Evolutionary conservation across 2,329 filamentous ascomycete genomes (phyloP), one percentile per base, ranked within the genome.

Genomic region (Paecilomyces sp.): DNA sequence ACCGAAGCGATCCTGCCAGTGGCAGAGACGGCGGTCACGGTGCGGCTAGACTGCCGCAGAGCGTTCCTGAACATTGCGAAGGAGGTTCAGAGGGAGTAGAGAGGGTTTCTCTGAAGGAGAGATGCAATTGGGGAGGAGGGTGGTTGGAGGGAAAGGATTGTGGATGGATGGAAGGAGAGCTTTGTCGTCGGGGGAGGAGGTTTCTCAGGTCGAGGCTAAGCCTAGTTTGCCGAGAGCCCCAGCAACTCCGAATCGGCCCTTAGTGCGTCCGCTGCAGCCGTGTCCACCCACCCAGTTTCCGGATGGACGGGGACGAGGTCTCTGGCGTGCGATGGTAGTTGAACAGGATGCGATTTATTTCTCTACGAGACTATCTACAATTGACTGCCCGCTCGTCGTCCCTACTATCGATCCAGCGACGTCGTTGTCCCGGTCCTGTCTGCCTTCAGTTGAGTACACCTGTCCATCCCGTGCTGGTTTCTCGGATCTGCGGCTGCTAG

Each of bases 61-160:
- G 93, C 92, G 88, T 90, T 96, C 84, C 93, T 91, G 87, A 97
- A 96, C 93, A 97, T 97, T 83, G 80, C 85, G 78, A 79, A 67
- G 65, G 67, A 68, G 69, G 74, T 74, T 72, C 70, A 73, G 71
- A 74, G 73, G 69, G 71, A 70, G 74, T 68, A 69, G 73, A 77
- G 75, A 76, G 71, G 68, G 68, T 72, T 73, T 71, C 71, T 72
- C 71, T 74, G 69, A 70, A 70, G 65, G 65, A 74, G 71, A 74
- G 71, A 74, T 70, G 69, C 71, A 74, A 75, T 75, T 75, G 73
- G 70, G 69, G 69, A 69, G 67, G 67, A 67, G 67, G 70, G 67
- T 68, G 69, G 69, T 67, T 71, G 70, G 70, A 68, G 71, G 71
- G 70, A 71, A 68, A 71, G 68, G 72, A 72, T 75, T 76, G 74